Conservation (phyloP, 768 basidiomycete species). For the Lanmaoa pseudosensibilis region DNA sequence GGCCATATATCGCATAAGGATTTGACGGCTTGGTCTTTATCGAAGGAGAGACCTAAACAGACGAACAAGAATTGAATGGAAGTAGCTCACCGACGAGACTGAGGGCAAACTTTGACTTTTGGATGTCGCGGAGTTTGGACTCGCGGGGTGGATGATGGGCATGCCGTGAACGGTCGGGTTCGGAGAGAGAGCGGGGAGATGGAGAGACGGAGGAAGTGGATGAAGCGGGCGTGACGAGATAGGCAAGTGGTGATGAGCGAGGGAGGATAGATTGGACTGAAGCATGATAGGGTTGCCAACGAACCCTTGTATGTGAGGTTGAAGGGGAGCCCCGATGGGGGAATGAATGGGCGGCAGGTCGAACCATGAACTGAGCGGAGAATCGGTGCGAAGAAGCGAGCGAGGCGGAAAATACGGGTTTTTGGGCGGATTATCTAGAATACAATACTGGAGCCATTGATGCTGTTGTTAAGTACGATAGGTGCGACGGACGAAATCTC, state of each 20-base stretch:
- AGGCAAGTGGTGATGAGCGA: constrained; percentile 36
- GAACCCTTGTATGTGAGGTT: constrained; percentile 62
- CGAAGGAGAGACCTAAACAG: constrained; percentile 10
- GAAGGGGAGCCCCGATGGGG: constrained; percentile 70
- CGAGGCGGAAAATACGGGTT: constrained; percentile 9
- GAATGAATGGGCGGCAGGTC: constrained; percentile 47
- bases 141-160: constrained; percentile 38
- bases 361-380: constrained; percentile 29
- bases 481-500: constrained; percentile 14
- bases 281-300: constrained; percentile 79
- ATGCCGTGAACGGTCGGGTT: constrained; percentile 32
- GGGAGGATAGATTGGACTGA: constrained; percentile 39
- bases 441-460: constrained; percentile 37
- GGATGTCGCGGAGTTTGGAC: constrained; percentile 41
- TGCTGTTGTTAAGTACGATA: constrained; percentile 18
- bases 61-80: not conserved
- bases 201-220: constrained; percentile 50
- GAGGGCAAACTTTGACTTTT: constrained; percentile 64
- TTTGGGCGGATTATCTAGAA: constrained; percentile 36
- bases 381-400: constrained; percentile 1
- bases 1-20: constrained; percentile 80
- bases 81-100: constrained; percentile 65
- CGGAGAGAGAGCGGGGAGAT: constrained; percentile 39
- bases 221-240: constrained; percentile 59
- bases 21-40: constrained; percentile 75